Conservation (phyloP, 202 grass and related monocot species). For the Panicum virgatum region DNA sequence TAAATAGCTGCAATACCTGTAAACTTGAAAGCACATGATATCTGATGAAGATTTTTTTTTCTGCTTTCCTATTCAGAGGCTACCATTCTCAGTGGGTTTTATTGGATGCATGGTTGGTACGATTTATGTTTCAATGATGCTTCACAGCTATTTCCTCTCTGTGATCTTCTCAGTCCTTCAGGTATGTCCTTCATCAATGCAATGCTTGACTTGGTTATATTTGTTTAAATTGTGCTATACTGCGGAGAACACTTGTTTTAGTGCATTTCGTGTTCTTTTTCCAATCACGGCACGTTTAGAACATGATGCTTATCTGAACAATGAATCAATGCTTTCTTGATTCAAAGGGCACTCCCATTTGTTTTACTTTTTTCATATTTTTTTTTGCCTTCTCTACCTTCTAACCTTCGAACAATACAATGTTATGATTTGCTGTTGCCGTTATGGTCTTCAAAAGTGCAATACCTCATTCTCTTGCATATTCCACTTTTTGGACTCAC, state of each 20-base stretch:
- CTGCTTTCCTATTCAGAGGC: conserved; percentile 53
- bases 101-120: conserved; percentile 93
- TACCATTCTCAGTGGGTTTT: conserved; percentile 83
- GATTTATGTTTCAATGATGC: conserved; percentile 93
- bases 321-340: too few relatives aligned
- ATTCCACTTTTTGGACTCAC: neutral
- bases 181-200: conserved; percentile 40
- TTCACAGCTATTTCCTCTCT: conserved; percentile 96
- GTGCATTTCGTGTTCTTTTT: neutral
- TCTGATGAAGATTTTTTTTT: conserved; percentile 17
- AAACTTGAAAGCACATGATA: neutral
- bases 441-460: neutral
- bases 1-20: neutral
- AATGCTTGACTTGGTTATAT: neutral
- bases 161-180: conserved; percentile 94
- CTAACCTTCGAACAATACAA: neutral
- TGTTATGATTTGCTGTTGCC: neutral
- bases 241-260: neutral
- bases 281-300: neutral
- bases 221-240: neutral
- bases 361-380: too few relatives aligned
- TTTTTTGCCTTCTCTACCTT: neutral
- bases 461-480: neutral
- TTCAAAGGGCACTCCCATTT: too few relatives aligned
- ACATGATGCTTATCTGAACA: neutral